Conservation (phyloP, 257 asterid species). For the Fraxinus quadrangulata region DNA sequence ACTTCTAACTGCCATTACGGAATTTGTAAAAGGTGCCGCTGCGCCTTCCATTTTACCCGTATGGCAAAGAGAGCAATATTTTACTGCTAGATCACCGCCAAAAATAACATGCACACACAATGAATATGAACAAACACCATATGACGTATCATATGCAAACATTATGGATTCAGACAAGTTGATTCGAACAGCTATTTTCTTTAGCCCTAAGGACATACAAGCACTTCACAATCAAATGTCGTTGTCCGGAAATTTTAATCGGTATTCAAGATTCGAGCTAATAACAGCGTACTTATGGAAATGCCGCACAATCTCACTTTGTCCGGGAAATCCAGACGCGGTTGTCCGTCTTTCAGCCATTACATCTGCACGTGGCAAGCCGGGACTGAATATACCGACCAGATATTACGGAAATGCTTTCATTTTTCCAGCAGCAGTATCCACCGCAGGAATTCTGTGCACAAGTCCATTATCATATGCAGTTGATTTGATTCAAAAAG, state of each 20-base stretch:
- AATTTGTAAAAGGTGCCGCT: conserved; percentile 19
- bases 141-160: neutral
- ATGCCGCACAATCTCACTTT: conserved; percentile 27
- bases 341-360: neutral
- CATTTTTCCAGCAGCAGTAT: neutral
- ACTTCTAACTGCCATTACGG: conserved; percentile 24
- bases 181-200: conserved; percentile 20
- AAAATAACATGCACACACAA: conserved; percentile 21
- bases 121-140: conserved; percentile 18
- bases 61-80: conserved; percentile 31
- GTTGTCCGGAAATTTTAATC: neutral
- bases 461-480: conserved; percentile 13
- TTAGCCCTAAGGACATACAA: conserved; percentile 18
- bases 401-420: conserved; percentile 32
- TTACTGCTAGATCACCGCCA: conserved; percentile 22
- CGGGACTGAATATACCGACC: neutral
- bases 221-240: neutral
- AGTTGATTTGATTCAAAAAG: neutral
- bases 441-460: conserved; percentile 14
- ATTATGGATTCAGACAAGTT: conserved; percentile 4
- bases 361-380: neutral
- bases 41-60: conserved; percentile 25
- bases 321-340: neutral
- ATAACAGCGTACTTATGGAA: conserved; percentile 22
- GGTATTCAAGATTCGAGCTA: neutral